These are phyloP conservation scores for Zelopaecilomyces penicillatus DNA, from an alignment of 2,329 filamentous ascomycete genomes.

Conservation along the genomic window DNA sequence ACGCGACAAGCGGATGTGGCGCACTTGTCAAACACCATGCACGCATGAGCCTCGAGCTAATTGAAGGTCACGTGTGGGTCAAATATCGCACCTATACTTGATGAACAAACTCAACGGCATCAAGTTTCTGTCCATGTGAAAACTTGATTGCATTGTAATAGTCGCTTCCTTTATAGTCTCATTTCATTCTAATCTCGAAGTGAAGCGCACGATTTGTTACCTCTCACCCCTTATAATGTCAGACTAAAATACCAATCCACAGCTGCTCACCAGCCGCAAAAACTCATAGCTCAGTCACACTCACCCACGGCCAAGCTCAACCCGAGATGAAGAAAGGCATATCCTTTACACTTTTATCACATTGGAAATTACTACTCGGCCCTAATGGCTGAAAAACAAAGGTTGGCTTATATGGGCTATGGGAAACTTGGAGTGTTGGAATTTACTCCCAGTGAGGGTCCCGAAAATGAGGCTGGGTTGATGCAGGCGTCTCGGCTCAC, in stretches of 20 bases:
- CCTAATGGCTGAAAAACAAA: constrained; percentile 30
- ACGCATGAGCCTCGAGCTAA: too few species aligned
- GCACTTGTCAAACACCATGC: neutral
- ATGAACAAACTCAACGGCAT: too few species aligned
- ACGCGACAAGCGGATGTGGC: constrained; percentile 8
- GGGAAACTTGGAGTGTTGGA: constrained; percentile 26
- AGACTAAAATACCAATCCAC: neutral
- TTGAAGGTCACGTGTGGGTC: too few species aligned
- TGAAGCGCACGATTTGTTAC: neutral
- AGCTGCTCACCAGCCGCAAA: neutral
- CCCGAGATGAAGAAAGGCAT: constrained; percentile 27
- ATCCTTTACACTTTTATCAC: constrained; percentile 15
- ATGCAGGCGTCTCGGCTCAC: constrained; percentile 24
- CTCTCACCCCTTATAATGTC: neutral
- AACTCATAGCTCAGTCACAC: too few species aligned
- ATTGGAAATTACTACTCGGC: constrained; percentile 22
- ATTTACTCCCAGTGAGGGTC: constrained; percentile 20
- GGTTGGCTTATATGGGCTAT: constrained; percentile 22
- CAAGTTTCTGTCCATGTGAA: too few species aligned
- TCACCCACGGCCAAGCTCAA: constrained; percentile 5
- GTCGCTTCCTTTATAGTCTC: too few species aligned
- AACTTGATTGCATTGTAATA: too few species aligned
- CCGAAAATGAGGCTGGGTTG: constrained; percentile 16
- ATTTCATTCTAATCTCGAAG: too few species aligned
- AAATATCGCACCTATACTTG: too few species aligned